Evolutionary conservation across 805 yeast genomes (phyloP), one percentile per base, ranked within the genome.

Genomic region (Metschnikowia amazonensis): DNA sequence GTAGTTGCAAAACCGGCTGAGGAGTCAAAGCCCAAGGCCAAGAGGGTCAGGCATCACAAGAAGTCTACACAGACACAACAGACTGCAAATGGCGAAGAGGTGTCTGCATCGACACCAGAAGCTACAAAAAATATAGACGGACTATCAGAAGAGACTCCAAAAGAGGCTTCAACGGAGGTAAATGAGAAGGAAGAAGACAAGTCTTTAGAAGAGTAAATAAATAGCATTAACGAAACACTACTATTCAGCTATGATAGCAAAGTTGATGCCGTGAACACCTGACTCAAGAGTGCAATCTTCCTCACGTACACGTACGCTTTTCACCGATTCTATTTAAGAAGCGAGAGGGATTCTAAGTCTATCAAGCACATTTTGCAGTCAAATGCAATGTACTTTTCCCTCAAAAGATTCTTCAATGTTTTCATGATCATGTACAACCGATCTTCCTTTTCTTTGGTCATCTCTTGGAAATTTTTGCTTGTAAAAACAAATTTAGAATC

Each of bases 321-420:
- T 37, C 29, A 17, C 33, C 3, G 52, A 23, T 24, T 57, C 60
- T 4, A 43, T 46, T 57, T 57, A 27, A 57, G 45, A 17, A 58
- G 46, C 13, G 40, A 24, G 11, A 46, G 47, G 20, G 46, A 53
- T 47, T 51, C 57, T 13, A 56, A 56, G 49, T 79, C 76, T 27
- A 75, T 57, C 50, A 67, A 63, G 44, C 79, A 73, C 49, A 76
- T 57, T 34, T 67, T 63, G 53, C 82, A 76, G 39, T 70, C 72
- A 55, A 74, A 75, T 3, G 83, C 84, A 25, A 80, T 51, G 31
- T 70, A 74, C 35, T 66, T 61, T 3, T 64, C 67, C 28, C 67
- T 60, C 32, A 79, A 56, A 16, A 51, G 50, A 6, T 49, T 55
- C 45, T 61, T 59, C 45, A 78, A 60, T 2, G 57, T 36, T 36